A percentile compares a stretch with the other conserved stretches of the same genome.
Evolutionary conservation across 176 grass and related monocot species (phyloP).

Genomic region (Avena eriantha): DNA sequence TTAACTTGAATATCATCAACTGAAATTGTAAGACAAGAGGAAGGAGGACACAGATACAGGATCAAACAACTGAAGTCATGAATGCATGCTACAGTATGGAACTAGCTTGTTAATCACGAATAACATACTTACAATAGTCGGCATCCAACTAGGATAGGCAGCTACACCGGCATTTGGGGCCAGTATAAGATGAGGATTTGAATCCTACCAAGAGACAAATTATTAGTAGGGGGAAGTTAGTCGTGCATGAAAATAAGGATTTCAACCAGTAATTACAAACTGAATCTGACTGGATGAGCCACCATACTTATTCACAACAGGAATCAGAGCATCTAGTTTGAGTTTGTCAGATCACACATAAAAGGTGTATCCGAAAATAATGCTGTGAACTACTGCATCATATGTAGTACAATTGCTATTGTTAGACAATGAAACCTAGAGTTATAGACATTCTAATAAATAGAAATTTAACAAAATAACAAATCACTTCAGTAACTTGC

Average conservation of each 20-base stretch:
- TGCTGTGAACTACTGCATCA: constrained; percentile 14
- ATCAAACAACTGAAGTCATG: not conserved
- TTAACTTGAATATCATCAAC: constrained; percentile 2
- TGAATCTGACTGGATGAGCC: not conserved
- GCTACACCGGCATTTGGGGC: constrained; percentile 96
- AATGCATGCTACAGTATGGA: constrained; percentile 17
- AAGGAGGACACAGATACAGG: not conserved
- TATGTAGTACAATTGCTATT: constrained; percentile 14
- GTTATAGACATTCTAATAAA: constrained; percentile 9
- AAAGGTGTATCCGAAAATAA: constrained; percentile 1
- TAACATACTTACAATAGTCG: constrained; percentile 79
- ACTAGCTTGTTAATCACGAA: constrained; percentile 25
- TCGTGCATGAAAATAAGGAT: constrained; percentile 25
- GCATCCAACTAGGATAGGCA: constrained; percentile 86
- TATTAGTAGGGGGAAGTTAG: constrained; percentile 41
- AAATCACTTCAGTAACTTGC: not conserved
- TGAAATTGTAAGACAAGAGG: constrained; percentile 8
- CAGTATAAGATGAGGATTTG: constrained; percentile 77
- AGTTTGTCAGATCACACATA: not conserved
- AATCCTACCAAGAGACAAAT: constrained; percentile 55
- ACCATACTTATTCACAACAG: constrained; percentile 16
- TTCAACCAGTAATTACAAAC: constrained; percentile 12
- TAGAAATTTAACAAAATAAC: constrained; percentile 35
- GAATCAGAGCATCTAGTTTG: not conserved
- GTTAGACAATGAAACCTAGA: not conserved